Evolutionary conservation across 371 early-diverging fungal genomes (phyloP).

Genomic region (Mucor lusitanicus): DNA sequence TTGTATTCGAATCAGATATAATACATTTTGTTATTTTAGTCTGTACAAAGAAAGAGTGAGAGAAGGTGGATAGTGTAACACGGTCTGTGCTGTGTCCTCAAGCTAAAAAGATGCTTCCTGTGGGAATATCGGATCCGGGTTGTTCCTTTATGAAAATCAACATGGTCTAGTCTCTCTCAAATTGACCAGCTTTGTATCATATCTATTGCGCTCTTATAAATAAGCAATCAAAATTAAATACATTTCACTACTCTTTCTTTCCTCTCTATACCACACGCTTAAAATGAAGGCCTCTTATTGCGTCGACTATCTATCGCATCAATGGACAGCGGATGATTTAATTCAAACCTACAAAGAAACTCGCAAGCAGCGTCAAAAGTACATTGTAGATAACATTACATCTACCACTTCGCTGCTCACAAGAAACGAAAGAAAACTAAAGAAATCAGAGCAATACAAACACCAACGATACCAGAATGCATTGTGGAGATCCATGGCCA

Average conservation of each 20-base stretch:
- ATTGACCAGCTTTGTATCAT: background rate
- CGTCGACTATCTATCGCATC: constrained; percentile 50
- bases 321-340: constrained; percentile 40
- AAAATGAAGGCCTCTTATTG: constrained; percentile 43
- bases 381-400: background rate
- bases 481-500: constrained; percentile 45
- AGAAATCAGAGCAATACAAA: constrained; percentile 22
- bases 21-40: background rate
- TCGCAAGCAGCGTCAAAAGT: constrained; percentile 22
- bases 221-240: background rate
- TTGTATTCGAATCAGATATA: background rate
- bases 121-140: constrained; percentile 24
- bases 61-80: constrained; percentile 15
- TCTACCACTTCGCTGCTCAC: constrained; percentile 3
- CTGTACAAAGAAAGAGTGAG: background rate
- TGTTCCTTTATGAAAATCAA: constrained; percentile 12
- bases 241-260: background rate
- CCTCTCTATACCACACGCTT: background rate
- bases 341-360: constrained; percentile 35
- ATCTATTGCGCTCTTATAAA: background rate
- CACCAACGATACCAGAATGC: constrained; percentile 38
- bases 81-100: constrained; percentile 23
- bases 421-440: constrained; percentile 10
- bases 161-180: background rate
- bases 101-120: background rate